Base-by-base conservation (phyloP, 1,284 basidiomycete species). In the Boletellus dicymbophilus region DNA sequence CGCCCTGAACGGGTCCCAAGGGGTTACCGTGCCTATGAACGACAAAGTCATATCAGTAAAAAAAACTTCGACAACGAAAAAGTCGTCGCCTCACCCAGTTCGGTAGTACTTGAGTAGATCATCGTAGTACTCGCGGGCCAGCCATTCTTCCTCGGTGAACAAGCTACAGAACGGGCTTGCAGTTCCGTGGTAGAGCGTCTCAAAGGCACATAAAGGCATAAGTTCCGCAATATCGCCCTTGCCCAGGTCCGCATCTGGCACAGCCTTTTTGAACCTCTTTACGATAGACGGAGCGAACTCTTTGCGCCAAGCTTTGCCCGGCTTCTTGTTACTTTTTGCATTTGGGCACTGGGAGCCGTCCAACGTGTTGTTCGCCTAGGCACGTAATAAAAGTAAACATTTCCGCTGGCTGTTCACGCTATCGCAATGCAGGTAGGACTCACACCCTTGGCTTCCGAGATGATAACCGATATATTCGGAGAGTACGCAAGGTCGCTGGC, bases 51-150 rank as follows among this genome's bases (percentile, higher is more conserved):
- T n/a, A n/a, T n/a, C n/a, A n/a, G n/a, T n/a, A n/a, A n/a, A n/a
- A n/a, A n/a, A n/a, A n/a, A n/a, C n/a, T n/a, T 54, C 51, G 51
- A 44, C 22, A 22, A 37, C 12, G 3, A n/a, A 42, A 34, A 16
- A 23, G 12, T 1, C 3, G 9, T 16, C 3, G 25, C 34, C 60
- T 49, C 60, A 90, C 83, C 83, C 90, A 46, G 75, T 88, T 42
- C 71, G 75, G 64, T 94, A 93, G 68, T 81, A 94, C 65, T 93
- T 89, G 60, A 82, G 79, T 10, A 94, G 68, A 62, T 94, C 90
- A 5, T 78, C 78, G 36, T 71, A 77, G 67, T 94, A 91, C 49
- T 88, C 85, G 56, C 84, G 86, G 1, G 72, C 73, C 18, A 72
- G 70, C 64, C 85, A 92, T 45, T 88, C 85, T 3, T 75, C 66